Evolutionary conservation across 139 green algal species (phyloP), one percentile per base, ranked within the genome.

Genomic region (Closterium sp.): DNA sequence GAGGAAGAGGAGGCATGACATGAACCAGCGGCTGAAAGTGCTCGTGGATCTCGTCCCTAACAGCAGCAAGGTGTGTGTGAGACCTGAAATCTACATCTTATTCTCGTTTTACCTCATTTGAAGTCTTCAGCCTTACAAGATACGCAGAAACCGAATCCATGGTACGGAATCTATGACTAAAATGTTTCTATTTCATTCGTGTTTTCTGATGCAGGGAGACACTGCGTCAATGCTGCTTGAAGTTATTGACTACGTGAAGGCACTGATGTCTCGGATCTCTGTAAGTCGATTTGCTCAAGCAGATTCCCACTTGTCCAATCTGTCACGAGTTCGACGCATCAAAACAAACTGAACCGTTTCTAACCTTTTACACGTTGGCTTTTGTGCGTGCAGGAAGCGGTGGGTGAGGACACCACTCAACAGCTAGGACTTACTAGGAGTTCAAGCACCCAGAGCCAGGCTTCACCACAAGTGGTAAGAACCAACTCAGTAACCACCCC

Each of bases 21-120:
- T 87, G 85, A 87, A 87, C 85, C 85, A 87, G 85, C 85, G 85
- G 85, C 9, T 87, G 85, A 87, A 87, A 31, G 85, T 87, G 9
- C 85, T 87, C 85, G 28, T 87, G 85, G 85, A 87, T 31, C n/a
- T 87, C 28, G 85, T 87, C 28, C 85, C 85, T 30, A 32, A 31
- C 85, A 87, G 28, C 85, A 87, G 85, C 85, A 87, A 87, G 85
- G 85, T 87, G 85, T 32, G 85, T 31, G 28, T 10, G 85, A 27
- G 62, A 17, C 4, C 85, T 87, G 28, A 87, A 87, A 87, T 31
- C 28, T 10, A 7, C 28, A 28, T 86, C 24, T 1, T 7, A 30
- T 7, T 30, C 24, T 50, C n/a, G n/a, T n/a, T 50, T 50, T 50
- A 9, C 38, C 38, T 50, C n/a, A n/a, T n/a, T n/a, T n/a, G n/a